These are phyloP conservation scores for Globisporangium cylindrosporum DNA, from an alignment of 352 stramenopile genomes.

Conservation along the genomic window DNA sequence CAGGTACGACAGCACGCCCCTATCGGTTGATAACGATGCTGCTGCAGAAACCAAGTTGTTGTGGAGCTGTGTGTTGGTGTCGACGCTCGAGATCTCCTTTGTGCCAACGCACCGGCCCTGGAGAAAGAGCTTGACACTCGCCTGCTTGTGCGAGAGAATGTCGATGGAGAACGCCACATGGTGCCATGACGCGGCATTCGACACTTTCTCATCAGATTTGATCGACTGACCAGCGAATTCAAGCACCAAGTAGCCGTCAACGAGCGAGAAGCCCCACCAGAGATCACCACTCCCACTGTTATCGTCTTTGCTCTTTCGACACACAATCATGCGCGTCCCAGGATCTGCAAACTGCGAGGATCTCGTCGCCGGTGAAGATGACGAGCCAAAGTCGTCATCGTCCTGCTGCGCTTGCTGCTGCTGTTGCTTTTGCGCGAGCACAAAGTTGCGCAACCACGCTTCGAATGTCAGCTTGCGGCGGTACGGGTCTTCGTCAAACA, in stretches of 20 bases:
- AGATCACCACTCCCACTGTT: slow-evolving; percentile 6
- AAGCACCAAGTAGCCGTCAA: slow-evolving; percentile 44
- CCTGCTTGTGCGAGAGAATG: slow-evolving; percentile 44
- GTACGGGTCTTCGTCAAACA: slow-evolving; percentile 82
- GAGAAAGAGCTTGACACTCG: slow-evolving; percentile 57
- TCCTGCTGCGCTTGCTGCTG: slow-evolving; percentile 36
- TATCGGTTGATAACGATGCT: background rate
- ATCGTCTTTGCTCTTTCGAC: slow-evolving; percentile 14
- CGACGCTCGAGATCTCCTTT: slow-evolving; percentile 40
- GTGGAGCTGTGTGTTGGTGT: slow-evolving; percentile 25
- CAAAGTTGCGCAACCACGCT: slow-evolving; percentile 67
- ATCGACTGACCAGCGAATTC: slow-evolving; percentile 44
- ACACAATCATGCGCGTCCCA: slow-evolving; percentile 11
- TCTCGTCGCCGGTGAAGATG: background rate
- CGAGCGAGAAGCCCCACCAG: slow-evolving; percentile 49
- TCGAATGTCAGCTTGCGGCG: slow-evolving; percentile 76
- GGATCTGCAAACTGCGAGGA: slow-evolving; percentile 7
- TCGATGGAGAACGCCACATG: slow-evolving; percentile 74
- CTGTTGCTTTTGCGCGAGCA: slow-evolving; percentile 27
- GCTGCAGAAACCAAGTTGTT: background rate
- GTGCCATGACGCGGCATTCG: slow-evolving; percentile 46
- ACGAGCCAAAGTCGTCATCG: slow-evolving; percentile 13
- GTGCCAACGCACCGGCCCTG: slow-evolving; percentile 52
- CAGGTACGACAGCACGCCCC: slow-evolving; percentile 31
- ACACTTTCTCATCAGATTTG: slow-evolving; percentile 38